Conservation (phyloP, 345 rosid genomes). For the Eucalyptus victrix region DNA sequence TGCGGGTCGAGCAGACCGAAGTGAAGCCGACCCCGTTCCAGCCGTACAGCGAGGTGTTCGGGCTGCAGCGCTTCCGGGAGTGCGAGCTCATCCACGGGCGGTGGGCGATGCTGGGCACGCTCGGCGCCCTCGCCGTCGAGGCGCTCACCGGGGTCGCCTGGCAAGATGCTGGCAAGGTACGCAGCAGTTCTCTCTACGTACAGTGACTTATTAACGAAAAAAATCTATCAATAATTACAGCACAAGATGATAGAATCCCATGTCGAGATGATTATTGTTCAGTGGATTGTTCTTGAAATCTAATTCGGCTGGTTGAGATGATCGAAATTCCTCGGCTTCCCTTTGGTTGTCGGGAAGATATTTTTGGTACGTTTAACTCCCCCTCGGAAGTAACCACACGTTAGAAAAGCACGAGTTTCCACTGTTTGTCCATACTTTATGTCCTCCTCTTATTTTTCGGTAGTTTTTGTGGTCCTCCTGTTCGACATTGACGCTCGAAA, state of each 20-base stretch:
- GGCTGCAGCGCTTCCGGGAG: slow-evolving; percentile 82
- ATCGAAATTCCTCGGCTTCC: neutral
- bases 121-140: slow-evolving; percentile 61
- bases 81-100: slow-evolving; percentile 88
- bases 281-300: neutral
- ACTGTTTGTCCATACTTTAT: neutral
- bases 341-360: slow-evolving; percentile 1
- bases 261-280: neutral
- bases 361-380: slow-evolving; percentile 66
- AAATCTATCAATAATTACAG: neutral
- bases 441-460: neutral
- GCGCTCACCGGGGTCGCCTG: slow-evolving; percentile 65
- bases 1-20: slow-evolving; percentile 27
- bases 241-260: neutral
- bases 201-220: neutral
- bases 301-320: neutral
- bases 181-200: neutral
- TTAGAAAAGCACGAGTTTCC: neutral
- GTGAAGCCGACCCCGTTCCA: slow-evolving; percentile 75
- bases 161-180: slow-evolving; percentile 83
- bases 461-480: neutral
- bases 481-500: neutral
- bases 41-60: slow-evolving; percentile 81
- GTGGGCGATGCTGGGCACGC: slow-evolving; percentile 87
- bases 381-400: slow-evolving; percentile 14